A percentile compares a stretch with the other conserved stretches of the same genome.
These are phyloP conservation scores for Amanita molliuscula DNA, from an alignment of 768 basidiomycete genomes.

Conservation along the genomic window DNA sequence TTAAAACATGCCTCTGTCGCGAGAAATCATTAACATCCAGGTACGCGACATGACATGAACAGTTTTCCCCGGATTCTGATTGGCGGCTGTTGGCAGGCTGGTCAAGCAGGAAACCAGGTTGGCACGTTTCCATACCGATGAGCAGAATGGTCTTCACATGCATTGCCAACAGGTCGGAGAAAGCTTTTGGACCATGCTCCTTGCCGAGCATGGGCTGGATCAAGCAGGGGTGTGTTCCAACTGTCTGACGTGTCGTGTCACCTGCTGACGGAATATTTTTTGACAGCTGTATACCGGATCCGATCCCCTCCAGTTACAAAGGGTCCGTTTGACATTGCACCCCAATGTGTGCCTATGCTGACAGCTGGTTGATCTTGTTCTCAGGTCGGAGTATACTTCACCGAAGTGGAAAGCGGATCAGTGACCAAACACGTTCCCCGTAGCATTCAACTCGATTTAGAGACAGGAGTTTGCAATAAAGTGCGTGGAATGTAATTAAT, in stretches of 20 bases:
- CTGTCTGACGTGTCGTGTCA: constrained; percentile 8
- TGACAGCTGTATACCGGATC: constrained; percentile 57
- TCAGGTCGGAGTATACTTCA: constrained; percentile 78
- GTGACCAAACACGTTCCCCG: constrained; percentile 78
- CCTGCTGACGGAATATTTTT: constrained; percentile 9
- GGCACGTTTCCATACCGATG: constrained; percentile 10
- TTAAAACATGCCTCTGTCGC: constrained; percentile 38
- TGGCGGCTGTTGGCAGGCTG: constrained; percentile 34
- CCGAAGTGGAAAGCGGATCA: constrained; percentile 45
- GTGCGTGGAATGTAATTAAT: constrained; percentile 27
- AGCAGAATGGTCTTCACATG: constrained; percentile 9
- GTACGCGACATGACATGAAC: constrained; percentile 21
- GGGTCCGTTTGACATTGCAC: constrained; percentile 32
- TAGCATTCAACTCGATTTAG: constrained; percentile 84
- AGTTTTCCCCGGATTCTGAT: constrained; percentile 2
- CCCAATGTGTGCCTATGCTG: too few species aligned
- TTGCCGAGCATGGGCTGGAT: constrained; percentile 80
- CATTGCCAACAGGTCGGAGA: constrained; percentile 49
- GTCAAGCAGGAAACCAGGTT: constrained; percentile 55
- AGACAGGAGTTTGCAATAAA: constrained; percentile 75
- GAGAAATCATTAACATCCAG: constrained; percentile 81
- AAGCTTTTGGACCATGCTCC: constrained; percentile 82
- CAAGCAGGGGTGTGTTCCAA: constrained; percentile 45
- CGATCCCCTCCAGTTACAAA: constrained; percentile 64
- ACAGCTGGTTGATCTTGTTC: constrained; percentile 1